Conservation (phyloP, 2,329 filamentous ascomycete genomes). For the Ilyonectria mors-panacis region DNA sequence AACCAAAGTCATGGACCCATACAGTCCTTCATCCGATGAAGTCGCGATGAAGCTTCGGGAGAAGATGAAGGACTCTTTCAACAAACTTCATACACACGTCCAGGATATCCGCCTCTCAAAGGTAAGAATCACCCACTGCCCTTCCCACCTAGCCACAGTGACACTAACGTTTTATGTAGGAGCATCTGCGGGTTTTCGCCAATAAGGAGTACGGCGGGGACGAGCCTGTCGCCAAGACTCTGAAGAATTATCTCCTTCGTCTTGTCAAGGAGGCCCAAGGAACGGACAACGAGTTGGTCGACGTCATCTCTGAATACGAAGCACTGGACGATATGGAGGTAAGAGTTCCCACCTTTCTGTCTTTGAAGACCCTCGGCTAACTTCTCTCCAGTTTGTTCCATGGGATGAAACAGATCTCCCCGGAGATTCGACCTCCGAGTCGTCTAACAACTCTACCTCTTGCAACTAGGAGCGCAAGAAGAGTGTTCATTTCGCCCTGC, state of each 20-base stretch:
- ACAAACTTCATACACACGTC: not conserved
- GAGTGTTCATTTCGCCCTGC: not conserved
- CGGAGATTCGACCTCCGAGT: not conserved
- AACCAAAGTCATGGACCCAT: not conserved
- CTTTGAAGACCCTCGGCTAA: not conserved
- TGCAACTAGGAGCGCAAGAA: constrained; percentile 4
- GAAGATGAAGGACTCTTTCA: not conserved
- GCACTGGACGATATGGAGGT: not conserved
- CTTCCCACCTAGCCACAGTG: not conserved
- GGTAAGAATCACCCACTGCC: not conserved
- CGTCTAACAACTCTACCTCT: not conserved
- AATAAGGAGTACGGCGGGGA: not conserved
- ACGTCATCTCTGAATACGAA: not conserved
- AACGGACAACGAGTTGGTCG: not conserved
- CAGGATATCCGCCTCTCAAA: not conserved
- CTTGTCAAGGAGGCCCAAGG: not conserved
- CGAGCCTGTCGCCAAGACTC: not conserved
- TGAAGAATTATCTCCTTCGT: not conserved
- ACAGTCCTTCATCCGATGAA: not conserved
- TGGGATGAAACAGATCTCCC: not conserved
- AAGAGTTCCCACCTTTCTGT: not conserved
- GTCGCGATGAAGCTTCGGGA: not conserved
- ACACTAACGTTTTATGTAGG: constrained; percentile 12
- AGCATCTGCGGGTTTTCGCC: not conserved
- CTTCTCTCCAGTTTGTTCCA: not conserved